Evolutionary conservation across 2,329 filamentous ascomycete species (phyloP).

Genomic region (Purpureocillium lavendulum): DNA sequence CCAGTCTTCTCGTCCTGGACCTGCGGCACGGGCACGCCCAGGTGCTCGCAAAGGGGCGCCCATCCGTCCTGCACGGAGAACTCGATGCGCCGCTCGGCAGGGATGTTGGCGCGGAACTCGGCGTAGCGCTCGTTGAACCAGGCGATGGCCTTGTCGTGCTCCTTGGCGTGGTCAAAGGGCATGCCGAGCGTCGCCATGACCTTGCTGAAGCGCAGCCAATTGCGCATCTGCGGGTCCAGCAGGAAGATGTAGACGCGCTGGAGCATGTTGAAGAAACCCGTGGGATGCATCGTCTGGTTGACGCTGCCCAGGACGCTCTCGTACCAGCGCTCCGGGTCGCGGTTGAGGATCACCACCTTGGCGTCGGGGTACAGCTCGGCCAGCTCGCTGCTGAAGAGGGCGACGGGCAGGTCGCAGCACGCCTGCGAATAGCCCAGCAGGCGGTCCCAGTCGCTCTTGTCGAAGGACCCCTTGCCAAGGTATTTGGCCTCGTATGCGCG

Average conservation of each 20-base stretch:
- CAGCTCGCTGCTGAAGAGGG: slow-evolving; percentile 36
- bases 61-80: slow-evolving; percentile 30
- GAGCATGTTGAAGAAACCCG: slow-evolving; percentile 6
- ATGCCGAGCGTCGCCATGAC: slow-evolving; percentile 16
- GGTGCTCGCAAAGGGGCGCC: slow-evolving; percentile 30
- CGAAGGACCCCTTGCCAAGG: slow-evolving; percentile 18
- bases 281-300: slow-evolving; percentile 8
- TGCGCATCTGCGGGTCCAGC: slow-evolving; percentile 15
- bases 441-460: slow-evolving; percentile 34
- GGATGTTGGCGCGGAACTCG: slow-evolving; percentile 24
- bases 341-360: slow-evolving; percentile 29
- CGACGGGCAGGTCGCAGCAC: slow-evolving; percentile 46
- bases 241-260: slow-evolving; percentile 17
- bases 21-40: slow-evolving; percentile 27
- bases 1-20: slow-evolving; percentile 20
- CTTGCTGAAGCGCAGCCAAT: slow-evolving; percentile 17
- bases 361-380: slow-evolving; percentile 25
- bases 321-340: slow-evolving; percentile 30
- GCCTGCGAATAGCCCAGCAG: slow-evolving; percentile 38
- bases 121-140: slow-evolving; percentile 28
- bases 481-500: slow-evolving; percentile 24
- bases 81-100: slow-evolving; percentile 25
- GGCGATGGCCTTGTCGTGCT: slow-evolving; percentile 26
- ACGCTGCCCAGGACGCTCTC: slow-evolving; percentile 17
- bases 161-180: slow-evolving; percentile 20